Base-by-base conservation (phyloP, 2,329 filamentous ascomycete species). In the Aaosphaeria arxii region DNA sequence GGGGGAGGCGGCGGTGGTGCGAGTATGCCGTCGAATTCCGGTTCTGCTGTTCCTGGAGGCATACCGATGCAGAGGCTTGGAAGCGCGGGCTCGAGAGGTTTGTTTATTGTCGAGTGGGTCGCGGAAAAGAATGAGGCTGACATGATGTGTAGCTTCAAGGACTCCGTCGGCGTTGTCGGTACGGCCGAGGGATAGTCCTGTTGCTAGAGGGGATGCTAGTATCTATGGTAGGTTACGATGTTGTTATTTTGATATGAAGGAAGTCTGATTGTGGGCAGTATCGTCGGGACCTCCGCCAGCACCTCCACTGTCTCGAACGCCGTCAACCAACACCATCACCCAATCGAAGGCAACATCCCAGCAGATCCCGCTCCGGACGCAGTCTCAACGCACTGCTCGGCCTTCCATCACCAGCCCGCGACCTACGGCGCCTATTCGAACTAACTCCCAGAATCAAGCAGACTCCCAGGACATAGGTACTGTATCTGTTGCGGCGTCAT, bases 111-210 rank as follows among this genome's bases (percentile, higher is more conserved):
- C 28, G 17, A n/a, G n/a, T n/a, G n/a, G n/a, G n/a, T n/a, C n/a
- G n/a, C n/a, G n/a, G n/a, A n/a, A n/a, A n/a, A n/a, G n/a, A 44
- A 13, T 4, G 9, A 7, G 30, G 11, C 40, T 56, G 17, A 53
- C 32, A n/a, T n/a, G 11, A 13, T 17, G n/a, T 5, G 13, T 42
- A 64, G 70, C 65, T 48, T 63, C 68, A 13, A 70, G 76, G 51
- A 72, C 76, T 6, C 71, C 77, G 1, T 85, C 83, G 3, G 73
- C 80, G 2, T 64, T 85, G 13, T 83, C 82, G 6, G 66, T 79
- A n/a, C 78, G 81, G n/a, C 61, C 58, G 30, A 79, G 75, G 55
- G 83, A 86, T 48, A 78, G 78, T n/a, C 78, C 80, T 2, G 63
- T 77, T 44, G 70, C 76, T 7, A 73, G 75, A 38, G 76, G 70